Evolutionary conservation across 129 eudicot genomes (phyloP), one percentile per base, ranked within the genome.

Genomic region (Flaveria ramosissima): DNA sequence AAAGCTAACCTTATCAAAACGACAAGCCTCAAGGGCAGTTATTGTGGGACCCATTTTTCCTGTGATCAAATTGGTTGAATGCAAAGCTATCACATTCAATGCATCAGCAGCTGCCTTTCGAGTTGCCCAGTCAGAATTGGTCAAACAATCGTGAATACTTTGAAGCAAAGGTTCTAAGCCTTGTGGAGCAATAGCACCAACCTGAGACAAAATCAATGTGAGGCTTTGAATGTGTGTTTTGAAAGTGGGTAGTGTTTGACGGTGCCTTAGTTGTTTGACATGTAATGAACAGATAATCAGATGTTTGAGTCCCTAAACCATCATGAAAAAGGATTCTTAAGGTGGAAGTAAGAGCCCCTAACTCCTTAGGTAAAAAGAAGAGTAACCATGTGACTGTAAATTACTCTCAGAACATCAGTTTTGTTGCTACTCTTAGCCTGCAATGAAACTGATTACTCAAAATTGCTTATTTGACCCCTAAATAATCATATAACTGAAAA

Each of bases 31-130:
- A 17, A 94, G 94, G 32, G 76, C 88, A 6, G 87, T 76, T 85
- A 94, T 67, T 39, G 96, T 94, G 75, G 89, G 81, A 71, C 79
- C 77, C 2, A 79, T 73, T 66, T 80, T 82, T 65, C 82, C 85
- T 24, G 82, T 73, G 39, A 87, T 73, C 80, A 94, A 78, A 75
- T 87, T 84, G 68, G 85, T 82, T 11, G 98, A 84, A 79, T 89
- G 83, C 79, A 78, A 70, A 63, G 96, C 96, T 23, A 94, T 77
- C 56, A 88, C 92, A 83, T 26, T 86, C 70, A 94, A 85, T 57
- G 96, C 77, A 39, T 93, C 98, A 64, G 96, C 97, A 23, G 99
- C 98, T 53, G 98, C 97, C 84, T 93, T 93, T 16, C 98, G 89
- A 16, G 98, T 87, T 51, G 98, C 91, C 97, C 97, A 93, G 74